A percentile compares a stretch with the other conserved stretches of the same genome.
phyloP scores from a whole-genome alignment of 257 asterid genomes.

The Solanum etuberosum region DNA sequence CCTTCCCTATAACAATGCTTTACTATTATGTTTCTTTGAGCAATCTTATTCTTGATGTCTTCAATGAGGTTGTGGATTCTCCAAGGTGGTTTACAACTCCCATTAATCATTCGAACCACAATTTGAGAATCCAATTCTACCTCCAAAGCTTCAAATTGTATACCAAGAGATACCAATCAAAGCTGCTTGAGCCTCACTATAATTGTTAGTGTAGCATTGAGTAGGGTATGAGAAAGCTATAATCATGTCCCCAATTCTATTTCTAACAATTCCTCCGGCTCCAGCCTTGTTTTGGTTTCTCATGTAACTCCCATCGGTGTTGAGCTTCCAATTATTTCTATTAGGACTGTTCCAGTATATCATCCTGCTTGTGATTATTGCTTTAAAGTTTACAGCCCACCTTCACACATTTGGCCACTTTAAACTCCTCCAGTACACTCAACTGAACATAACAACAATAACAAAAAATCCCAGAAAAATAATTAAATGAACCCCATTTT shows the following conservation, averaged over 20 bases:
- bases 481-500: neutral
- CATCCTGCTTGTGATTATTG: no score
- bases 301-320: no score
- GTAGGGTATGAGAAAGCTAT: no score
- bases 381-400: slow-evolving; percentile 7
- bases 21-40: no score
- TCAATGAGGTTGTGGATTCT: neutral
- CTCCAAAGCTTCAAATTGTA: neutral
- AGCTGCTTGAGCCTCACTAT: neutral
- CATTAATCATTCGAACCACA: neutral
- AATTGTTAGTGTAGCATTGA: no score
- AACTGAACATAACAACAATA: slow-evolving; percentile 26
- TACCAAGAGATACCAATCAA: neutral
- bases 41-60: no score
- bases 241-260: no score
- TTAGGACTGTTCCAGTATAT: no score
- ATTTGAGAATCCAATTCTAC: neutral
- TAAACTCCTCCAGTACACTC: slow-evolving; percentile 63
- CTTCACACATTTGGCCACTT: slow-evolving; percentile 69
- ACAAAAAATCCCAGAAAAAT: neutral
- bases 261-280: no score
- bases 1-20: no score
- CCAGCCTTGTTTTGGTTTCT: no score
- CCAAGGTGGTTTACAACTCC: neutral
- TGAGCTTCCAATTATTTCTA: no score